These are phyloP conservation scores for Diplodia scrobiculata DNA, from an alignment of 2,329 filamentous ascomycete genomes.

Conservation along the genomic window DNA sequence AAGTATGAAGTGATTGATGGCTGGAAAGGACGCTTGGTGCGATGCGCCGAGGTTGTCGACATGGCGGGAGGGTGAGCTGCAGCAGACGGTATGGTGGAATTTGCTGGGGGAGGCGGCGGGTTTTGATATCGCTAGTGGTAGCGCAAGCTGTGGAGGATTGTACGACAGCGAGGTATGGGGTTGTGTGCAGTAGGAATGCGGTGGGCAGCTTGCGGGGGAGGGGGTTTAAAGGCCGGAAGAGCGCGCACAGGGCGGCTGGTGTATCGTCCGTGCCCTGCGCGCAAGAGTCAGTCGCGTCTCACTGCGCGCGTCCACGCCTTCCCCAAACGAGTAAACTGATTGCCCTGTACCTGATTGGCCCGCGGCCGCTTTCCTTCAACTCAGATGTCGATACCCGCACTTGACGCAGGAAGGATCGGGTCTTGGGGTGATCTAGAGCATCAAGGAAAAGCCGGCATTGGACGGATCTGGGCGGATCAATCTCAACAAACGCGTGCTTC, in stretches of 20 bases:
- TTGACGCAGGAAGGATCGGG: background rate
- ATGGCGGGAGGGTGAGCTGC: conserved; percentile 26
- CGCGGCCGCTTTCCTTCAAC: no score
- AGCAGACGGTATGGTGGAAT: background rate
- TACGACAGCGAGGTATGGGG: background rate
- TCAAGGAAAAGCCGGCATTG: background rate
- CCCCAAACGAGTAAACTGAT: conserved; percentile 6
- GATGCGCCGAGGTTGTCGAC: conserved; percentile 34
- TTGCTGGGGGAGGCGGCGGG: background rate
- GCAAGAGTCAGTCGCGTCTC: conserved; percentile 18
- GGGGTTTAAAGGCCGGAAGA: background rate
- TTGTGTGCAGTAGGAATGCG: background rate
- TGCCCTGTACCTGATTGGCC: conserved; percentile 6
- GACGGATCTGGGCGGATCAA: background rate
- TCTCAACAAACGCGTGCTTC: background rate
- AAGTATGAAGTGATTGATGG: conserved; percentile 52
- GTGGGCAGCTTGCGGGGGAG: background rate
- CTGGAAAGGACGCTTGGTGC: conserved; percentile 50
- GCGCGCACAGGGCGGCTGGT: conserved; percentile 3
- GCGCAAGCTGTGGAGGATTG: background rate
- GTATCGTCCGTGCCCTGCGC: conserved; percentile 5
- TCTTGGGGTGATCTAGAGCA: background rate
- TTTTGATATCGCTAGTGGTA: background rate
- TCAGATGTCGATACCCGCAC: background rate
- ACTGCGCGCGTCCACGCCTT: conserved; percentile 4